Evolutionary conservation across 305 asterid species (phyloP).

Genomic region (Solanum hybrid): DNA sequence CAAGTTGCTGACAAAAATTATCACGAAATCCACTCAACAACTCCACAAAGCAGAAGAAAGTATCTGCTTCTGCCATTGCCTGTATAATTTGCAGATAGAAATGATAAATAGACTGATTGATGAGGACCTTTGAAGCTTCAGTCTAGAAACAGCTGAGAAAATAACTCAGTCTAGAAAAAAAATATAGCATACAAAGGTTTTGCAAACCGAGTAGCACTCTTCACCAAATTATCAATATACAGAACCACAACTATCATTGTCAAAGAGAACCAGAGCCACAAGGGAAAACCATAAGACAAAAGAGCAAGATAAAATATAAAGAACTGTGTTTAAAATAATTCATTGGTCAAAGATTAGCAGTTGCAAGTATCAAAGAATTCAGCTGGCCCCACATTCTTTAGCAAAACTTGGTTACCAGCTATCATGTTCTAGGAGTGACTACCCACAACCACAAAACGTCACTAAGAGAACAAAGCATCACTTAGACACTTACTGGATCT

Average conservation of each 20-base stretch:
- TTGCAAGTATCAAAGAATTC: background rate
- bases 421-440: background rate
- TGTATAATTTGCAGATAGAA: constrained; percentile 29
- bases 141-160: background rate
- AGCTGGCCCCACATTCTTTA: background rate
- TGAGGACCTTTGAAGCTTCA: background rate
- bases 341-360: background rate
- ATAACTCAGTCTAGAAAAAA: background rate
- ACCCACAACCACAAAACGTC: background rate
- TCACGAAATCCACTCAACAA: constrained; percentile 85
- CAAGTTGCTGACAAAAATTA: constrained; percentile 91
- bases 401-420: background rate
- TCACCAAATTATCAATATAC: background rate
- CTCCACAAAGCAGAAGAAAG: constrained; percentile 96
- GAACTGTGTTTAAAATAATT: background rate
- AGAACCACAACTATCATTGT: background rate
- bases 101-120: constrained; percentile 12
- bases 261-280: background rate
- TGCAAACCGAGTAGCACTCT: background rate
- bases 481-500: constrained; percentile 39
- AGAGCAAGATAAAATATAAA: background rate
- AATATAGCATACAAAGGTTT: background rate
- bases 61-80: constrained; percentile 86
- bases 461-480: constrained; percentile 7
- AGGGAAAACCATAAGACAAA: background rate